Conservation (phyloP, 257 asterid species). For the Gynochthodes officinalis region DNA sequence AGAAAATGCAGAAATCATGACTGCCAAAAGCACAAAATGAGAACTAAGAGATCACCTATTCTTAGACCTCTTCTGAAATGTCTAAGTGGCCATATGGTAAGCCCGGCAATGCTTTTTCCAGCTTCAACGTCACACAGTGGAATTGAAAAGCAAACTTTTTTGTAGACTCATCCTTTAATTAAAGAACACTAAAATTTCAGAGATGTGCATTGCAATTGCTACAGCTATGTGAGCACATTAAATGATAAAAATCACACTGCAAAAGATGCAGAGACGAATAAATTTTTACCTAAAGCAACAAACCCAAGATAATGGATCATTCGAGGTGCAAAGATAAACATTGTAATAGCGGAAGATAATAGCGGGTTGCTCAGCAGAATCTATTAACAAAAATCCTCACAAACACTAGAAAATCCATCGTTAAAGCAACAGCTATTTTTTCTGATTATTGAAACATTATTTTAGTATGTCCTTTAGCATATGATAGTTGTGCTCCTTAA, state of each 20-base stretch:
- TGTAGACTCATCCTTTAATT: slow-evolving; percentile 55
- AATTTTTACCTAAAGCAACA: not conserved
- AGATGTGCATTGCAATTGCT: slow-evolving; percentile 12
- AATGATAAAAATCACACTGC: not conserved
- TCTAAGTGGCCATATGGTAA: slow-evolving; percentile 65
- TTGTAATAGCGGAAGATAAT: not conserved
- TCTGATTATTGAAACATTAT: no score
- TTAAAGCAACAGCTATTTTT: no score
- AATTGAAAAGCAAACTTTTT: slow-evolving; percentile 69
- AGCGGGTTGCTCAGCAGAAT: not conserved
- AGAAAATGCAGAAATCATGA: slow-evolving; percentile 3
- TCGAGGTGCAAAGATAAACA: not conserved
- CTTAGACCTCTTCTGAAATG: slow-evolving; percentile 90
- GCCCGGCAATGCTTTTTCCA: slow-evolving; percentile 69
- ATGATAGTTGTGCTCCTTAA: no score
- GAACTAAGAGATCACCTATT: slow-evolving; percentile 55
- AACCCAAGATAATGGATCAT: not conserved
- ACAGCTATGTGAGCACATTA: not conserved
- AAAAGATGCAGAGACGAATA: not conserved
- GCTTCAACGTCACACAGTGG: slow-evolving; percentile 84
- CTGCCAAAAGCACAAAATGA: slow-evolving; percentile 13
- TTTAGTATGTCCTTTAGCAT: no score
- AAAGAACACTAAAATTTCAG: slow-evolving; percentile 24
- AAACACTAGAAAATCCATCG: not conserved
- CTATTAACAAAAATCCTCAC: not conserved